Percentiles rank a stretch among this genome's conserved stretches.
phyloP scores from a whole-genome alignment of 2,329 filamentous ascomycete genomes.

The Ophiostoma perfectum region DNA sequence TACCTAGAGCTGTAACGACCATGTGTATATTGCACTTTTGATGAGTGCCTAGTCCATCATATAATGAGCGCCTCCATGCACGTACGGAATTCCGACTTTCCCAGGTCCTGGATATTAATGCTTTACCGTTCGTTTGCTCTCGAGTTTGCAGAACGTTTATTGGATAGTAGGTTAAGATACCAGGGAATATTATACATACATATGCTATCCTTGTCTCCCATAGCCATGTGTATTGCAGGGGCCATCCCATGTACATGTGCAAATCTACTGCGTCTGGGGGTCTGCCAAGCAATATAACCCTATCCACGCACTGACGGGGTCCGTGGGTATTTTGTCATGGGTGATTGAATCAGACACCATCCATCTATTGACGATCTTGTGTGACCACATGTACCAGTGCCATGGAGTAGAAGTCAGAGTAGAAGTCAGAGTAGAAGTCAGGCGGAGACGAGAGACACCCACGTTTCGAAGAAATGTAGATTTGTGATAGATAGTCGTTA shows the following conservation, averaged over 20 bases:
- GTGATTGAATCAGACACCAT: background rate
- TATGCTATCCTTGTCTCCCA: too few species aligned
- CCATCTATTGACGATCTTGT: background rate
- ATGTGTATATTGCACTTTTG: background rate
- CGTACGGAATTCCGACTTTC: conserved; percentile 26
- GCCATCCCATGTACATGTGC: background rate
- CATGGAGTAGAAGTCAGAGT: background rate
- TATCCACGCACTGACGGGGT: background rate
- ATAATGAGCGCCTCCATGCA: conserved; percentile 22
- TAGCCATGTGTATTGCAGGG: background rate
- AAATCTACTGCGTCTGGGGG: background rate
- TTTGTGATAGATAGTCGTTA: background rate
- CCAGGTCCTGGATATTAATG: background rate
- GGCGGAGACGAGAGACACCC: too few species aligned
- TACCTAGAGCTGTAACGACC: too few species aligned
- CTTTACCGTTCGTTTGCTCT: background rate
- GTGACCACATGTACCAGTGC: background rate
- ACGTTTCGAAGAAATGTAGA: background rate
- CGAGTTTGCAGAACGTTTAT: too few species aligned
- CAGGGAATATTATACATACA: too few species aligned
- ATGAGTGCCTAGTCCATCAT: background rate
- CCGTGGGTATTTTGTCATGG: background rate
- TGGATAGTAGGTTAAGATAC: too few species aligned
- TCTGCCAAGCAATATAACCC: background rate
- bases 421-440: too few species aligned